Evolutionary conservation across 306 rosid genomes (phyloP).

Genomic region (Vachellia collinsii): DNA sequence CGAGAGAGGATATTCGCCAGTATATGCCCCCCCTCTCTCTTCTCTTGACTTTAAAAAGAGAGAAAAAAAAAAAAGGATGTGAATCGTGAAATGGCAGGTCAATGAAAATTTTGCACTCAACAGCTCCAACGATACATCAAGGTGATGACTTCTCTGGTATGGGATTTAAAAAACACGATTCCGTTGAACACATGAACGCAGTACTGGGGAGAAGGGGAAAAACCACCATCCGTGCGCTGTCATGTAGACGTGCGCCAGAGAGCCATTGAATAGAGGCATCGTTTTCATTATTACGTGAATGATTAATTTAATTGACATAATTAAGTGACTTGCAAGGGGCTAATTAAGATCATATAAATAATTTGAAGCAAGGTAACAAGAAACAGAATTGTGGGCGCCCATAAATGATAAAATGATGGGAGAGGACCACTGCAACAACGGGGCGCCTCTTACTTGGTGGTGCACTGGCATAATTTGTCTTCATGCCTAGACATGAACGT

Average conservation of each 20-base stretch:
- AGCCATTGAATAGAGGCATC: neutral
- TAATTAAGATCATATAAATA: neutral
- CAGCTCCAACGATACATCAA: neutral
- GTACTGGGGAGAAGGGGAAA: neutral
- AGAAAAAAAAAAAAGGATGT: neutral
- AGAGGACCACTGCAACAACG: slow-evolving; percentile 33
- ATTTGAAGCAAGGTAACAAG: neutral
- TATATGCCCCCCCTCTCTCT: slow-evolving; percentile 28
- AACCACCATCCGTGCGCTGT: slow-evolving; percentile 18
- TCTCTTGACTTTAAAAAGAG: neutral
- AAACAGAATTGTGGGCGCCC: neutral
- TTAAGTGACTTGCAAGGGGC: neutral
- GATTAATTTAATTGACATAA: neutral
- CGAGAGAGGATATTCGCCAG: slow-evolving; percentile 22
- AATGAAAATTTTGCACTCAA: neutral
- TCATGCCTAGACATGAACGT: neutral
- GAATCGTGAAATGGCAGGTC: neutral
- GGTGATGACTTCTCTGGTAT: neutral
- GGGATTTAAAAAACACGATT: neutral
- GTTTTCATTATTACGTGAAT: neutral
- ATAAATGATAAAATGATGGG: neutral
- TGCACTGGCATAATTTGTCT: slow-evolving; percentile 32
- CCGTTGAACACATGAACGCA: neutral
- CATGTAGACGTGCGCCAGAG: neutral
- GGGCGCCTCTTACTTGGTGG: slow-evolving; percentile 8